Evolutionary conservation across 2,329 filamentous ascomycete genomes (phyloP).

Genomic region (Ceratocystis ficicola): DNA sequence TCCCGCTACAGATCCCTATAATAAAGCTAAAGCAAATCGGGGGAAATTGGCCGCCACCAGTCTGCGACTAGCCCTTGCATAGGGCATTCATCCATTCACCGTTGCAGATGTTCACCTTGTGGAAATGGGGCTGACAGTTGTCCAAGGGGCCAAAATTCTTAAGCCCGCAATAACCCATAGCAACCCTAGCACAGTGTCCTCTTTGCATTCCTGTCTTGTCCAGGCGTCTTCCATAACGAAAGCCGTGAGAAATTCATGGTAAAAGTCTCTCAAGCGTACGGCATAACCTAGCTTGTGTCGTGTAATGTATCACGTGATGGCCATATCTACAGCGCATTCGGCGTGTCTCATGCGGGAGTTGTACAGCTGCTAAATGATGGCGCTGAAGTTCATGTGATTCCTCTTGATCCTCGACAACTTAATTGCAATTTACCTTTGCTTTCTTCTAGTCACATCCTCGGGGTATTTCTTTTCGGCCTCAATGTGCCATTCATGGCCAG

Average conservation of each 20-base stretch:
- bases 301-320: no score
- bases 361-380: no score
- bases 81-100: not conserved
- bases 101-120: not conserved
- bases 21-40: not conserved
- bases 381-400: not conserved
- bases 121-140: slow-evolving; percentile 5
- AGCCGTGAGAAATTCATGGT: no score
- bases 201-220: no score
- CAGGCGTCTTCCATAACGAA: no score
- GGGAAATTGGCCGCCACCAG: not conserved
- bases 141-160: not conserved
- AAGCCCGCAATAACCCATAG: no score
- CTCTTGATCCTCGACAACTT: not conserved
- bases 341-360: no score
- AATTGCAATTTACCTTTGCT: not conserved
- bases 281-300: no score
- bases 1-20: slow-evolving; percentile 3
- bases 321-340: no score
- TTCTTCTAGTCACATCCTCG: no score
- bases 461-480: no score
- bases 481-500: not conserved
- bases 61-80: not conserved
- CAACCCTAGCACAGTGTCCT: not conserved
- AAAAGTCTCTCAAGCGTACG: no score